These are phyloP conservation scores for Penicillium sp. DNA, from an alignment of 2,329 filamentous ascomycete species.

Conservation along the genomic window DNA sequence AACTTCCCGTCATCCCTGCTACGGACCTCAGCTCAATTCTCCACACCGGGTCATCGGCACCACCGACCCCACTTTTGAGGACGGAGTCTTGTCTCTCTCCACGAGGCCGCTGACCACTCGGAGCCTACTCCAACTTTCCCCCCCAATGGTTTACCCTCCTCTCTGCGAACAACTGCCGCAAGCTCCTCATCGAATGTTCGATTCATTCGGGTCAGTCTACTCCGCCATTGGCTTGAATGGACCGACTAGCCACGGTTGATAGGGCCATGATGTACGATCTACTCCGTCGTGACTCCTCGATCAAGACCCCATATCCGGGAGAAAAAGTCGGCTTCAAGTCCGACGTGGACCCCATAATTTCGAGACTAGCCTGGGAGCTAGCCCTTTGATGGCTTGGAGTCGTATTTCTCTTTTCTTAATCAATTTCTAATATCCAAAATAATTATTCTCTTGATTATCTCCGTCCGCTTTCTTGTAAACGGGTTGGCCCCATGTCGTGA, in stretches of 20 bases:
- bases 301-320: not conserved
- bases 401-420: not conserved
- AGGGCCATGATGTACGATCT: no score
- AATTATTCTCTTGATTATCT: not conserved
- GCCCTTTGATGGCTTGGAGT: not conserved
- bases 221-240: slow-evolving; percentile 20
- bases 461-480: not conserved
- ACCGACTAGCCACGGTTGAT: slow-evolving; percentile 10
- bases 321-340: slow-evolving; percentile 19
- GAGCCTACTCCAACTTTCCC: not conserved
- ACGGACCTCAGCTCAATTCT: slow-evolving; percentile 9
- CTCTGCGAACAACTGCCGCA: not conserved
- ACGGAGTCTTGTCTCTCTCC: no score
- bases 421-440: not conserved
- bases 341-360: slow-evolving; percentile 15
- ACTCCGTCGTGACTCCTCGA: not conserved
- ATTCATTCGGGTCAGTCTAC: not conserved
- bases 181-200: not conserved
- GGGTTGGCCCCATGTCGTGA: slow-evolving; percentile 12
- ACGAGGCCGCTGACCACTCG: no score
- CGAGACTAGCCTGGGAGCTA: slow-evolving; percentile 12
- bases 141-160: not conserved
- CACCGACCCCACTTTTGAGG: slow-evolving; percentile 15
- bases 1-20: not conserved
- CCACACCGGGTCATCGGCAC: slow-evolving; percentile 29